Percentiles rank a stretch among this genome's conserved stretches.
Conservation (phyloP, 2,329 filamentous ascomycete species). For the Pseudopithomyces maydicus region DNA sequence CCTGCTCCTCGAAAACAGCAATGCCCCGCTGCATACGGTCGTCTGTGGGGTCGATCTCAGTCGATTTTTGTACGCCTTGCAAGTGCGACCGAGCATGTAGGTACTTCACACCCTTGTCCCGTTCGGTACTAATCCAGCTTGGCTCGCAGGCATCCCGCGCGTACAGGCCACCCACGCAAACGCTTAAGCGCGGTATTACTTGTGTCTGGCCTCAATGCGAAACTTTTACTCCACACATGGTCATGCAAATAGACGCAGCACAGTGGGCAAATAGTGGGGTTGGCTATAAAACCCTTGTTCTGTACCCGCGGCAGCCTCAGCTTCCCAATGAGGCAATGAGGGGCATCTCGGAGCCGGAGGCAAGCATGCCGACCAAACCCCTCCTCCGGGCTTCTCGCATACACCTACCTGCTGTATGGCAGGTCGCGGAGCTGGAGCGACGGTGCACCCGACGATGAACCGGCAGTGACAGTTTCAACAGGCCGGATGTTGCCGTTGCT, state of each 20-base stretch:
- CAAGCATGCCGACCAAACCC: neutral
- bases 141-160: neutral
- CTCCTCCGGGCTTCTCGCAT: neutral
- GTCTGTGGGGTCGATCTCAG: too few relatives aligned
- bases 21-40: too few relatives aligned
- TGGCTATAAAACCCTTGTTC: neutral
- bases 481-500: conserved; percentile 1
- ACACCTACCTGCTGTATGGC: too few relatives aligned
- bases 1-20: too few relatives aligned
- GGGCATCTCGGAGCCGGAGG: neutral
- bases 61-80: too few relatives aligned
- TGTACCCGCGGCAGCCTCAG: neutral
- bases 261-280: neutral
- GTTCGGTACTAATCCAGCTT: neutral
- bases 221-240: neutral
- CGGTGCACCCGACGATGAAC: neutral
- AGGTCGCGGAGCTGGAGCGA: too few relatives aligned
- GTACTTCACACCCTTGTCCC: neutral
- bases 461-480: neutral
- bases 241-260: neutral
- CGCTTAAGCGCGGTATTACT: neutral
- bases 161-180: neutral
- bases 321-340: neutral
- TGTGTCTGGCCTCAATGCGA: neutral
- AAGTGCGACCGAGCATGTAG: too few relatives aligned